phyloP scores from a whole-genome alignment of 2,329 filamentous ascomycete species.

The Thielaviopsis musarum region DNA sequence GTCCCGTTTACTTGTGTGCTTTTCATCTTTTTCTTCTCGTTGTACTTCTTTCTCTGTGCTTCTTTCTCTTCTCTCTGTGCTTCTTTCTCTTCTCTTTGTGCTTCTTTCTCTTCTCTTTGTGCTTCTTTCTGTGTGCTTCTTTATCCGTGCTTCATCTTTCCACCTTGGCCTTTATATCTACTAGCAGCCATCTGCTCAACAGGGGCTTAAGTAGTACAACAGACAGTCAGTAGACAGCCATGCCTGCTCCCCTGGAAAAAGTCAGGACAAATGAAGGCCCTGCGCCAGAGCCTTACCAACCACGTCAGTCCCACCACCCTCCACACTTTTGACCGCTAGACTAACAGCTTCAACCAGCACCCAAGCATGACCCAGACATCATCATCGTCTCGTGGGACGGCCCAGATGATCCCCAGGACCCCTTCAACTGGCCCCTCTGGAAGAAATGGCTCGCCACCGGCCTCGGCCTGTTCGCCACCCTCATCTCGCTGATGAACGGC shows the following conservation, averaged over 20 bases:
- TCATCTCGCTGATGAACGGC: constrained; percentile 12
- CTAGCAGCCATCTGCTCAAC: too few relatives aligned
- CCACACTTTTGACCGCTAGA: neutral
- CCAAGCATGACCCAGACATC: constrained; percentile 2
- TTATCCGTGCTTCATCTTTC: too few relatives aligned
- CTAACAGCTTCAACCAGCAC: neutral
- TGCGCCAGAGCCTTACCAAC: neutral
- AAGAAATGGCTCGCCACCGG: constrained; percentile 22
- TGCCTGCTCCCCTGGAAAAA: neutral
- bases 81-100: neutral
- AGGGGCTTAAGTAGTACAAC: too few relatives aligned
- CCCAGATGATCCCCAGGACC: constrained; percentile 43
- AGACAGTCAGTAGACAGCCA: too few relatives aligned
- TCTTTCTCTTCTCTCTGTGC: constrained; percentile 6
- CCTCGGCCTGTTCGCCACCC: constrained; percentile 20
- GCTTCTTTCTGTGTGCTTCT: too few relatives aligned
- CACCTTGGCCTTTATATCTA: too few relatives aligned
- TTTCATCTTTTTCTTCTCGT: neutral
- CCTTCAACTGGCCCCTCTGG: constrained; percentile 48
- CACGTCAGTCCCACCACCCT: neutral
- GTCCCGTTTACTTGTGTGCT: neutral
- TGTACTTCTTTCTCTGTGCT: constrained; percentile 1
- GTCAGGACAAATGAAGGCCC: neutral
- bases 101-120: too few relatives aligned
- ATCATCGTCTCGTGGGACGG: constrained; percentile 40